Percentiles rank a stretch among this genome's conserved stretches.
phyloP scores from a whole-genome alignment of 768 basidiomycete species.

The Solioccasus polychromus region DNA sequence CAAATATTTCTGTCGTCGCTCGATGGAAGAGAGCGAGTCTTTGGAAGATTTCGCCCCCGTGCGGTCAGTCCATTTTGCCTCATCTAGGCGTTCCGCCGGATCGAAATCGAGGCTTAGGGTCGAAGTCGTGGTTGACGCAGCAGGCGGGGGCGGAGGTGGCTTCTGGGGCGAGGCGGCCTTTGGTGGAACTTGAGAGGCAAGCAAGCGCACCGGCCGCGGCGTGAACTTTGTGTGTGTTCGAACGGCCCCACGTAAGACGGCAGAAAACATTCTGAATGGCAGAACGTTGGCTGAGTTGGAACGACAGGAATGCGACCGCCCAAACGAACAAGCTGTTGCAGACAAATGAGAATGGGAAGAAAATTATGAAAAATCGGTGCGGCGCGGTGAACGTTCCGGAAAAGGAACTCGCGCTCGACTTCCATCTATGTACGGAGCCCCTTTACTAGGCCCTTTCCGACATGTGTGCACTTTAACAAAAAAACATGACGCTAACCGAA shows the following conservation, averaged over 20 bases:
- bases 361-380: too few species aligned
- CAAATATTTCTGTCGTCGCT: slow-evolving; percentile 60
- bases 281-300: background rate
- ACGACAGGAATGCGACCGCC: too few species aligned
- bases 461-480: too few species aligned
- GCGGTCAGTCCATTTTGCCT: slow-evolving; percentile 42
- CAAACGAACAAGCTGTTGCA: too few species aligned
- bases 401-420: too few species aligned
- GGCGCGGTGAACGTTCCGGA: too few species aligned
- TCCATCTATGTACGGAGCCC: too few species aligned
- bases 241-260: slow-evolving; percentile 21
- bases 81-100: slow-evolving; percentile 41
- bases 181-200: slow-evolving; percentile 21
- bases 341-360: too few species aligned
- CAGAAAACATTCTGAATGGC: slow-evolving; percentile 18
- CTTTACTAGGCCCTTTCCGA: too few species aligned
- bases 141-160: slow-evolving; percentile 4
- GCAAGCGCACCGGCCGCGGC: slow-evolving; percentile 18
- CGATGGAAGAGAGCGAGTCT: slow-evolving; percentile 75
- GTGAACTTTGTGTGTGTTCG: slow-evolving; percentile 17
- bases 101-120: slow-evolving; percentile 65
- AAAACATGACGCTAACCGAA: too few species aligned
- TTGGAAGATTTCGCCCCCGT: slow-evolving; percentile 80
- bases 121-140: slow-evolving; percentile 6
- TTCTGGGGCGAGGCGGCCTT: slow-evolving; percentile 8